phyloP scores from a whole-genome alignment of 140 eudicot species.

The Stevia rebaudiana region DNA sequence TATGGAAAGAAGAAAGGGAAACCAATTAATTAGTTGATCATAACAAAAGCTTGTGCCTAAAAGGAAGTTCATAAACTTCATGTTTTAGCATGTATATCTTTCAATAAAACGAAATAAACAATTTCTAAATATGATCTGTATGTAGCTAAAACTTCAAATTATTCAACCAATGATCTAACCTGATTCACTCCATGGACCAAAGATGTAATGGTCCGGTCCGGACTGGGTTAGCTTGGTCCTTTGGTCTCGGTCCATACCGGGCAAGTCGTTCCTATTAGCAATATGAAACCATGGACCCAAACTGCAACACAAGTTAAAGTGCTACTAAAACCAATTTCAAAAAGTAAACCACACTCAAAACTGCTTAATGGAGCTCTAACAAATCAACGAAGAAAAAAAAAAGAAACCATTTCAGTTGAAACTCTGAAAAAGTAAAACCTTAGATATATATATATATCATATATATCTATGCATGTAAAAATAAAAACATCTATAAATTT shows the following conservation, averaged over 20 bases:
- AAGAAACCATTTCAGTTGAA: background rate
- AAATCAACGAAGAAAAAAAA: background rate
- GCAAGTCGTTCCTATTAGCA: background rate
- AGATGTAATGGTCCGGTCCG: background rate
- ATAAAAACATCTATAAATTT: slow-evolving; percentile 5
- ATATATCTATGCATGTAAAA: slow-evolving; percentile 2
- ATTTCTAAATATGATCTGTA: background rate
- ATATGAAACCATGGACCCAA: background rate
- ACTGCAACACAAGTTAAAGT: background rate
- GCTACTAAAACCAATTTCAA: background rate
- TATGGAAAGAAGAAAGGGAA: slow-evolving; percentile 12
- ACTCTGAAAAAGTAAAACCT: background rate
- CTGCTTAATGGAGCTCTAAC: background rate
- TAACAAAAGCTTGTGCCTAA: background rate
- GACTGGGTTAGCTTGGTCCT: background rate
- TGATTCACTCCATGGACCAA: slow-evolving; percentile 3
- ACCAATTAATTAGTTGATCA: slow-evolving; percentile 13
- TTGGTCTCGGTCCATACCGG: background rate
- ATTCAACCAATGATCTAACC: background rate
- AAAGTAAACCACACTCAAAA: slow-evolving; percentile 3
- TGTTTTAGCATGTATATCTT: slow-evolving; percentile 3
- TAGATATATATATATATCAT: background rate
- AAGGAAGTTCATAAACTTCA: background rate
- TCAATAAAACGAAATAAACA: background rate
- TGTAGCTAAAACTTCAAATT: background rate